phyloP scores from a whole-genome alignment of 345 rosid species.

The Salix udensis region DNA sequence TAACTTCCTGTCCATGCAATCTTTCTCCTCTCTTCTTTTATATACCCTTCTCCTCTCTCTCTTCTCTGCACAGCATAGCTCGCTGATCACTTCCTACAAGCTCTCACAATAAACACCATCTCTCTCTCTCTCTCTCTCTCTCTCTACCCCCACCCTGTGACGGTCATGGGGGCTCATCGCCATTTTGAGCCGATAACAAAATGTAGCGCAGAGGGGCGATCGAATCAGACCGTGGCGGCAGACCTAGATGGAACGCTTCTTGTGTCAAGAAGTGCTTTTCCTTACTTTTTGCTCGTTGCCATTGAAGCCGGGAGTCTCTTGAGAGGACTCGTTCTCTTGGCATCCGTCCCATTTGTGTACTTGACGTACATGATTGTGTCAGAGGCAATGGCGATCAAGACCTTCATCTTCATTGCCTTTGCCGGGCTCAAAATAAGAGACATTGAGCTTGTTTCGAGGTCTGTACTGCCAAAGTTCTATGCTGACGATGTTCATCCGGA shows the following conservation, averaged over 20 bases:
- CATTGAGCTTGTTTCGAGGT: slow-evolving; percentile 71
- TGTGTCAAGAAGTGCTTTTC: slow-evolving; percentile 72
- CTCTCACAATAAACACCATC: neutral
- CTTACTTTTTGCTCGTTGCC: slow-evolving; percentile 81
- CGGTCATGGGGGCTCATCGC: slow-evolving; percentile 51
- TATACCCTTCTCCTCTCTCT: slow-evolving; percentile 22
- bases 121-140: neutral
- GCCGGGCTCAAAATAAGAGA: slow-evolving; percentile 64
- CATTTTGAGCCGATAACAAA: slow-evolving; percentile 50
- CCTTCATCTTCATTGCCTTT: slow-evolving; percentile 61
- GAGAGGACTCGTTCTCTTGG: slow-evolving; percentile 58
- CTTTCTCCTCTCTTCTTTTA: slow-evolving; percentile 24
- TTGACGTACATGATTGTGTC: slow-evolving; percentile 54
- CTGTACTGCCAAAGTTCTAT: slow-evolving; percentile 76
- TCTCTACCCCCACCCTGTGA: neutral
- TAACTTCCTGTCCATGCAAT: slow-evolving; percentile 19
- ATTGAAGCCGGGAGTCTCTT: slow-evolving; percentile 81
- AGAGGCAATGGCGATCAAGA: slow-evolving; percentile 60
- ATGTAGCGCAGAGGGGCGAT: slow-evolving; percentile 53
- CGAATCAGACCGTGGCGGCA: slow-evolving; percentile 72
- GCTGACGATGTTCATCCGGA: slow-evolving; percentile 88
- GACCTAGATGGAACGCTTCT: slow-evolving; percentile 85
- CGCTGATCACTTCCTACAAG: neutral
- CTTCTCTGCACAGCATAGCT: neutral
- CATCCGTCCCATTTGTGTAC: slow-evolving; percentile 70